These are phyloP conservation scores for Euphorbia lathyris DNA, from an alignment of 345 rosid species.

Conservation along the genomic window DNA sequence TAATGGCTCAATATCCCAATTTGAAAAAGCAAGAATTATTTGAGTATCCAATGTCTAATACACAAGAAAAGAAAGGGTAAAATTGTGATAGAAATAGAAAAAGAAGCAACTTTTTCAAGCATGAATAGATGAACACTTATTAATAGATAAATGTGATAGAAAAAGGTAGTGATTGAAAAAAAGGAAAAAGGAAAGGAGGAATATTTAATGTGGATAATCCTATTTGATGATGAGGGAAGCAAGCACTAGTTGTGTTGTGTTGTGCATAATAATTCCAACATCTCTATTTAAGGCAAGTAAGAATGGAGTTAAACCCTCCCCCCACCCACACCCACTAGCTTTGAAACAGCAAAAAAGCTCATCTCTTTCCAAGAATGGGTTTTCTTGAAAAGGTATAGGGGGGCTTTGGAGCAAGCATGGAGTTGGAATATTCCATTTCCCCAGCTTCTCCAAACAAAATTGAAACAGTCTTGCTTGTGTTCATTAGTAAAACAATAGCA, in stretches of 20 bases:
- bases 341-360: constrained; percentile 25
- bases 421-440: constrained; percentile 3
- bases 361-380: constrained; percentile 31
- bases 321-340: no score
- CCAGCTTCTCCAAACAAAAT: constrained; percentile 22
- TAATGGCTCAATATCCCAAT: no score
- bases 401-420: constrained; percentile 19
- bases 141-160: constrained; percentile 19
- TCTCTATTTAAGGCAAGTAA: constrained; percentile 49
- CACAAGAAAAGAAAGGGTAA: constrained; percentile 18
- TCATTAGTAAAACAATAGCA: constrained; percentile 1
- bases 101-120: constrained; percentile 16
- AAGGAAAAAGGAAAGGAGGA: no score
- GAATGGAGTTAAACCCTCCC: constrained; percentile 26
- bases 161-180: no score
- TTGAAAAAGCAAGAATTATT: not conserved
- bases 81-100: constrained; percentile 20
- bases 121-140: constrained; percentile 24
- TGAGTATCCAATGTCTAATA: not conserved
- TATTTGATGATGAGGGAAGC: not conserved
- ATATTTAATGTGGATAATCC: no score
- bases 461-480: constrained; percentile 43
- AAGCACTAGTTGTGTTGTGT: no score
- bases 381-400: constrained; percentile 26
- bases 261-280: constrained; percentile 23